Evolutionary conservation across 2,329 filamentous ascomycete genomes (phyloP).

Genomic region (Bimuria novae-zelandiae): DNA sequence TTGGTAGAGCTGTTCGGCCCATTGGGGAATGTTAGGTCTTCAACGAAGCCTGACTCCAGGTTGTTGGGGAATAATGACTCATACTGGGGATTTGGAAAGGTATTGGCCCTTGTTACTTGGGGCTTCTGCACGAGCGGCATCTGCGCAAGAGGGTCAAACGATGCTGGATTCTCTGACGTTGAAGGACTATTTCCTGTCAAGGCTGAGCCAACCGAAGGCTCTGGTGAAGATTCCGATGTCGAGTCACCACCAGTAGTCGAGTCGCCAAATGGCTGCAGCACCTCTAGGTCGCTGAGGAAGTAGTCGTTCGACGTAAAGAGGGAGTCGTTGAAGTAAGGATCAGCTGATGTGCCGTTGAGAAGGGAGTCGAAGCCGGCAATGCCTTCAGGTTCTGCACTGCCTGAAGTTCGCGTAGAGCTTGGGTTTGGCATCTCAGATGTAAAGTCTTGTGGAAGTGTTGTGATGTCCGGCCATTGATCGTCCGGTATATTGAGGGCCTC

Average conservation of each 20-base stretch:
- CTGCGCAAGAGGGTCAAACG: slow-evolving; percentile 31
- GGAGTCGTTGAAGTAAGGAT: slow-evolving; percentile 45
- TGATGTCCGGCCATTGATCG: slow-evolving; percentile 46
- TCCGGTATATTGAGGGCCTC: slow-evolving; percentile 43
- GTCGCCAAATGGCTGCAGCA: slow-evolving; percentile 44
- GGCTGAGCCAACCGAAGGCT: slow-evolving; percentile 29
- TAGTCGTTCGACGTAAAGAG: slow-evolving; percentile 46
- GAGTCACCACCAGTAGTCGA: slow-evolving; percentile 36
- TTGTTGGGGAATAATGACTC: slow-evolving; percentile 45
- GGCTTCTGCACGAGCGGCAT: slow-evolving; percentile 33
- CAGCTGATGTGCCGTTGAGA: slow-evolving; percentile 33
- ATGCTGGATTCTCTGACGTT: slow-evolving; percentile 30
- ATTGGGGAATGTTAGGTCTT: slow-evolving; percentile 45
- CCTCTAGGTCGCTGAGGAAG: slow-evolving; percentile 46
- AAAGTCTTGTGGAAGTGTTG: slow-evolving; percentile 31
- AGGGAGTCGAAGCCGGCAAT: slow-evolving; percentile 37
- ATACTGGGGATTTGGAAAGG: slow-evolving; percentile 41
- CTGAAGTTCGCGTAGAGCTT: slow-evolving; percentile 38
- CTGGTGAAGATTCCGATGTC: slow-evolving; percentile 46
- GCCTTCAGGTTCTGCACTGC: slow-evolving; percentile 36
- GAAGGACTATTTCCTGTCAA: slow-evolving; percentile 23
- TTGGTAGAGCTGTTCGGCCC: slow-evolving; percentile 34
- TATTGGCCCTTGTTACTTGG: slow-evolving; percentile 33
- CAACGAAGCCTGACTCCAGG: slow-evolving; percentile 40
- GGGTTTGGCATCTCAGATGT: slow-evolving; percentile 43